A percentile compares a stretch with the other conserved stretches of the same genome.
Evolutionary conservation across 768 basidiomycete genomes (phyloP).

Genomic region (Suillus discolor): DNA sequence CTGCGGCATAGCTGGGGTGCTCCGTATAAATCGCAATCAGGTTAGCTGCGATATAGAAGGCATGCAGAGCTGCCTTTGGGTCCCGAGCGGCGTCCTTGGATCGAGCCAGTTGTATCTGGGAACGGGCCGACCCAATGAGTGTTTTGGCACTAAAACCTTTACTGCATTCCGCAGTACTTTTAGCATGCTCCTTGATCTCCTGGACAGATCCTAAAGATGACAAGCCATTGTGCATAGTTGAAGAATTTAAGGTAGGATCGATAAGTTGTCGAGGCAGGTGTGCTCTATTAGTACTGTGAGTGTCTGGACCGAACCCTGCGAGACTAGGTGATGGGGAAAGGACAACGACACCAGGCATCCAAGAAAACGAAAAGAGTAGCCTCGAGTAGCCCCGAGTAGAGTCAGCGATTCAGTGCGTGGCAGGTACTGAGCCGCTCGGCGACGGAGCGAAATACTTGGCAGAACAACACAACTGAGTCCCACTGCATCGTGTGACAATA

Average conservation of each 20-base stretch:
- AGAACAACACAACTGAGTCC: background rate
- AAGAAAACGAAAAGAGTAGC: slow-evolving; percentile 16
- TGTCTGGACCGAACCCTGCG: slow-evolving; percentile 30
- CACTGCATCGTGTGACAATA: background rate
- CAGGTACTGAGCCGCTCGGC: slow-evolving; percentile 5
- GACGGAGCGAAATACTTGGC: slow-evolving; percentile 14
- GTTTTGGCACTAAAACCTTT: slow-evolving; percentile 60
- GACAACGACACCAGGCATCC: slow-evolving; percentile 46
- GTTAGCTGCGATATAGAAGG: slow-evolving; percentile 62
- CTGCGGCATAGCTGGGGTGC: slow-evolving; percentile 55
- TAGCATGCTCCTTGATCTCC: slow-evolving; percentile 52
- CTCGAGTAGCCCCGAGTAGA: slow-evolving; percentile 4
- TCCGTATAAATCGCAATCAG: slow-evolving; percentile 62
- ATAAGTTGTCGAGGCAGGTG: slow-evolving; percentile 16
- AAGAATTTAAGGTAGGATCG: background rate
- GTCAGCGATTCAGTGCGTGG: slow-evolving; percentile 5
- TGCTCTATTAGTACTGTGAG: slow-evolving; percentile 20
- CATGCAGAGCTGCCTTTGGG: slow-evolving; percentile 59
- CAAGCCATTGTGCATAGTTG: slow-evolving; percentile 46
- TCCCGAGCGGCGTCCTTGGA: slow-evolving; percentile 59
- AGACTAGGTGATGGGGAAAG: slow-evolving; percentile 36
- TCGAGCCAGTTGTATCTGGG: slow-evolving; percentile 55
- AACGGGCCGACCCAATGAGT: slow-evolving; percentile 64
- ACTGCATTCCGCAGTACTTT: slow-evolving; percentile 49
- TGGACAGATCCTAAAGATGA: slow-evolving; percentile 33